phyloP scores from a whole-genome alignment of 2,329 filamentous ascomycete species.

The Fusarium cyanostomum region DNA sequence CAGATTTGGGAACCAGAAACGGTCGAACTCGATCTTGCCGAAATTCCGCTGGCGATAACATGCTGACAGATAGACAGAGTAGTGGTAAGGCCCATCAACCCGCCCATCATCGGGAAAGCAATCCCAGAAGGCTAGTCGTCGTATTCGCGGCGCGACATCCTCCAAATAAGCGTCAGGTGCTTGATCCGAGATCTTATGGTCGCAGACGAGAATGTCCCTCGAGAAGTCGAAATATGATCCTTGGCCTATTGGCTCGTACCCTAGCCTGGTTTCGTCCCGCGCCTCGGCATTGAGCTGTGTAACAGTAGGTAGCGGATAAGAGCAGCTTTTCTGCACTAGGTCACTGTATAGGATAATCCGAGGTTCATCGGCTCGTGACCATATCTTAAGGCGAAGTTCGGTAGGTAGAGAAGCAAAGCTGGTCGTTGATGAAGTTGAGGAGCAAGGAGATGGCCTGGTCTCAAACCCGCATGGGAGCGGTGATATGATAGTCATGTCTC shows the following conservation, averaged over 20 bases:
- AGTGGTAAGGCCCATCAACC: conserved; percentile 47
- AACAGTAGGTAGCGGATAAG: conserved; percentile 49
- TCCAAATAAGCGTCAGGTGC: conserved; percentile 46
- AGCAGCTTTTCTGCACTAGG: conserved; percentile 43
- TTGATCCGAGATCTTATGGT: conserved; percentile 49
- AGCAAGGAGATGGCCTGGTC: conserved; percentile 5
- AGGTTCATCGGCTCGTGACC: conserved; percentile 50
- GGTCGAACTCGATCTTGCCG: conserved; percentile 49
- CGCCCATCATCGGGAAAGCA: conserved; percentile 52
- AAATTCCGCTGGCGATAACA: conserved; percentile 45
- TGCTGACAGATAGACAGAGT: conserved; percentile 49
- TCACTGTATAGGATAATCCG: conserved; percentile 50
- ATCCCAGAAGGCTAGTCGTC: conserved; percentile 52
- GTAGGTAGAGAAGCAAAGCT: conserved; percentile 47
- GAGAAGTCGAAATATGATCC: conserved; percentile 52
- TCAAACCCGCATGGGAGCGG: conserved; percentile 8
- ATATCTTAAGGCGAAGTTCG: conserved; percentile 52
- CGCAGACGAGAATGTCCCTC: conserved; percentile 51
- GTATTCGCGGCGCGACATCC: conserved; percentile 46
- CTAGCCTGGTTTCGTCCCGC: conserved; percentile 47
- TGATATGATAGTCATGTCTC: conserved; percentile 22
- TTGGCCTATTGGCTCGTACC: conserved; percentile 48
- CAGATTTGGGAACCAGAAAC: conserved; percentile 52
- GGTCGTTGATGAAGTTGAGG: conserved; percentile 23
- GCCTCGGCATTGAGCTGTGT: conserved; percentile 51